Conservation (phyloP, 345 rosid genomes). For the Rhodomyrtus tomentosa region DNA sequence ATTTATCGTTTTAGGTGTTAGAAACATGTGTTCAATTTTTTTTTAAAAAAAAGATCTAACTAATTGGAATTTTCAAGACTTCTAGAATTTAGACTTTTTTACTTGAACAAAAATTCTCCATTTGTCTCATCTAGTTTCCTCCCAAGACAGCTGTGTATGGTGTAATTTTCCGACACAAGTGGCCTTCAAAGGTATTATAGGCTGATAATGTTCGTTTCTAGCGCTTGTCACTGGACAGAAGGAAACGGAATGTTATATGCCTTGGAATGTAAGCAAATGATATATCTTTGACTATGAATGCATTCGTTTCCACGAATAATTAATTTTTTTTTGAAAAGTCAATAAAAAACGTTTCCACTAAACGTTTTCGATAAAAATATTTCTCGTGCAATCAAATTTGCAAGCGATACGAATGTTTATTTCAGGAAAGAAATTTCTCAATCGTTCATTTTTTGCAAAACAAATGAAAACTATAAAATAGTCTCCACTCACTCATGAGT, state of each 20-base stretch:
- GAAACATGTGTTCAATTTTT: neutral
- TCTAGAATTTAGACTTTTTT: neutral
- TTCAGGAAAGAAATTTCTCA: neutral
- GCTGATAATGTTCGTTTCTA: neutral
- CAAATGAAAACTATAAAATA: neutral
- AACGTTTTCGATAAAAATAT: neutral
- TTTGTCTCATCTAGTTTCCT: neutral
- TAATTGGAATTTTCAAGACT: neutral
- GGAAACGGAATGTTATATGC: neutral
- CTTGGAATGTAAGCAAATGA: neutral
- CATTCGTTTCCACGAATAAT: neutral
- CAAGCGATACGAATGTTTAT: too few relatives aligned
- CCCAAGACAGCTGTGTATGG: neutral
- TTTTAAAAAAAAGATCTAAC: neutral
- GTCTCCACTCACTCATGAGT: too few relatives aligned
- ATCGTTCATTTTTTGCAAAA: neutral
- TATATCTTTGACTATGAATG: neutral
- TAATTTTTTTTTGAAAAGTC: rapidly evolving
- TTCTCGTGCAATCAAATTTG: too few relatives aligned
- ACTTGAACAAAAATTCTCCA: neutral
- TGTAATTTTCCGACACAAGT: neutral
- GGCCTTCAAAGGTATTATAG: too few relatives aligned
- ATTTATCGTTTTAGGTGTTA: neutral
- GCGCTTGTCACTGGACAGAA: neutral
- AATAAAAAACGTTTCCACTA: neutral